These are phyloP conservation scores for Aspergillus avenaceus DNA, from an alignment of 495 filamentous ascomycete genomes.

Conservation along the genomic window DNA sequence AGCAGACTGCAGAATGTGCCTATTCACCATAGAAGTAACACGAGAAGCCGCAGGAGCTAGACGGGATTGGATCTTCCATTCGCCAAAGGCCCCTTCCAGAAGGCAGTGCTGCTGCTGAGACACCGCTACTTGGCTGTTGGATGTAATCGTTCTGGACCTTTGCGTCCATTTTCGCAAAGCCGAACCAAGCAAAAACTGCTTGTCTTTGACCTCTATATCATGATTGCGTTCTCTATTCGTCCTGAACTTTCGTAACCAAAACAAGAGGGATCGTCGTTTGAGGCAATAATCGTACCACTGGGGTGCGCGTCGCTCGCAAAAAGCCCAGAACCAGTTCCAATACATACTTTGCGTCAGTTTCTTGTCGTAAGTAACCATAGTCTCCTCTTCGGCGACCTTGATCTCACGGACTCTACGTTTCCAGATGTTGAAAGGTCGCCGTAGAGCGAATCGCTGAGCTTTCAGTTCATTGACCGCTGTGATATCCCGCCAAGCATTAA, in stretches of 20 bases:
- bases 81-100: slow-evolving; percentile 25
- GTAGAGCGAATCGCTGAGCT: slow-evolving; percentile 55
- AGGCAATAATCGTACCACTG: slow-evolving; percentile 45
- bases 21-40: slow-evolving; percentile 42
- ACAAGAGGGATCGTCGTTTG: slow-evolving; percentile 43
- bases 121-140: slow-evolving; percentile 29
- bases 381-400: slow-evolving; percentile 31
- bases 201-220: slow-evolving; percentile 33
- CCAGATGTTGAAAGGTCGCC: slow-evolving; percentile 56
- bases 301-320: slow-evolving; percentile 51
- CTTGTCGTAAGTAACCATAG: slow-evolving; percentile 38
- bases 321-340: slow-evolving; percentile 54
- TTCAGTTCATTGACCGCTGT: slow-evolving; percentile 68
- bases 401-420: slow-evolving; percentile 36
- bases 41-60: slow-evolving; percentile 46
- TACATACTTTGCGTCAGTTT: slow-evolving; percentile 44
- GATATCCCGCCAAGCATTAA: slow-evolving; percentile 72
- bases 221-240: slow-evolving; percentile 39
- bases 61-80: slow-evolving; percentile 39
- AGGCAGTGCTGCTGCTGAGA: slow-evolving; percentile 26
- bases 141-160: slow-evolving; percentile 23
- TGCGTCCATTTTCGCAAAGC: slow-evolving; percentile 31
- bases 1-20: slow-evolving; percentile 43
- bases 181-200: slow-evolving; percentile 20
- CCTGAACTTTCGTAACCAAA: slow-evolving; percentile 42